A percentile compares a stretch with the other conserved stretches of the same genome.
Conservation (phyloP, 148 eudicot species). For the Salicornia ramosissima region DNA sequence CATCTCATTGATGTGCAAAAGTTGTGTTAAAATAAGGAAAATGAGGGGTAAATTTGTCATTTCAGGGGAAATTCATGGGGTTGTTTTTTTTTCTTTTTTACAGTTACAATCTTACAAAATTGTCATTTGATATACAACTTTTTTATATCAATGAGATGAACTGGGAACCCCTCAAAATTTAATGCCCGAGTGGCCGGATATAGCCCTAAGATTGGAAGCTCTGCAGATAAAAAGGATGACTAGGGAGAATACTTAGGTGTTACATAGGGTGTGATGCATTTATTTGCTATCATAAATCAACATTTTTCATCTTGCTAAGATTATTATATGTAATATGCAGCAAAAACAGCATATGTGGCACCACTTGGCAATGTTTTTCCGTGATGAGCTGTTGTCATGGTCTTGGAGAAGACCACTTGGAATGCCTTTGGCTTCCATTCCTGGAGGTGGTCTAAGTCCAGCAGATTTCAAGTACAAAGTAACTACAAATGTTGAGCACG, state of each 20-base stretch:
- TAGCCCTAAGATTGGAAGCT: not conserved
- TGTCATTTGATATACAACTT: no score
- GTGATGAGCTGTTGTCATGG: slow-evolving; percentile 96
- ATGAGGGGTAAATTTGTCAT: no score
- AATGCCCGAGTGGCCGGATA: no score
- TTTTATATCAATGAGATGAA: no score
- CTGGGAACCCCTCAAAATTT: no score
- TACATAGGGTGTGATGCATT: not conserved
- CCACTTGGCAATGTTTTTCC: slow-evolving; percentile 99
- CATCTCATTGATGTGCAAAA: no score
- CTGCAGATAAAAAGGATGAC: not conserved
- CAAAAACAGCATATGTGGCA: slow-evolving; percentile 93
- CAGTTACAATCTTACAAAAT: no score
- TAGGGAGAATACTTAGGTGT: not conserved
- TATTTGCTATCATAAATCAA: not conserved
- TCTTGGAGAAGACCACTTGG: slow-evolving; percentile 97
- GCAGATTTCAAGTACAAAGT: slow-evolving; percentile 84
- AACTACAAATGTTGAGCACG: slow-evolving; percentile 73
- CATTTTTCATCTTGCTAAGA: slow-evolving; percentile 8
- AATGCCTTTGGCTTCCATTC: slow-evolving; percentile 72
- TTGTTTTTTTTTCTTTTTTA: no score
- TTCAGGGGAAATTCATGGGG: no score
- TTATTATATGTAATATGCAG: slow-evolving; percentile 36
- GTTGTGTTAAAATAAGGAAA: no score
- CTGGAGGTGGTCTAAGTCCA: slow-evolving; percentile 67